These are phyloP conservation scores for Fagopyrum tataricum DNA, from an alignment of 148 eudicot species.

Conservation along the genomic window DNA sequence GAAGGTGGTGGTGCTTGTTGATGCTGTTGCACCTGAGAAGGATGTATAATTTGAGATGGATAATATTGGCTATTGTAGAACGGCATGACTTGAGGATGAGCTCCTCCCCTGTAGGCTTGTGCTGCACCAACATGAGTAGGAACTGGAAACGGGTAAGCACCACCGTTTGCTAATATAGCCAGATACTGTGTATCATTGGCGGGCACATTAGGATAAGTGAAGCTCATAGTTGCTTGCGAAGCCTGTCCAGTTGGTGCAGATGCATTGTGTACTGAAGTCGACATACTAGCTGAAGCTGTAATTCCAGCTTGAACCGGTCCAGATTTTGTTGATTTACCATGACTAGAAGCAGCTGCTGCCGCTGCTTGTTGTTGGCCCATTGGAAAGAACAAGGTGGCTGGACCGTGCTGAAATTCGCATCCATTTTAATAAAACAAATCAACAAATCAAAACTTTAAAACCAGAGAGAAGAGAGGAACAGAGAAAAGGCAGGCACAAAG, in stretches of 20 bases:
- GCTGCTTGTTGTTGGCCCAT: conserved; percentile 79
- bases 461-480: not conserved
- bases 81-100: conserved; percentile 69
- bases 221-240: conserved; percentile 55
- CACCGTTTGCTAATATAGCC: conserved; percentile 63
- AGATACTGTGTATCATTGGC: conserved; percentile 64
- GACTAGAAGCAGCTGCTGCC: conserved; percentile 37
- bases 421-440: not conserved
- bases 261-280: conserved; percentile 33
- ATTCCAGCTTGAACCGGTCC: conserved; percentile 24
- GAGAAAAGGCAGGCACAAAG: not conserved
- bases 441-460: not conserved
- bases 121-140: conserved; percentile 64
- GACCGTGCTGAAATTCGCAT: conserved; percentile 47
- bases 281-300: conserved; percentile 27
- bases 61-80: conserved; percentile 77
- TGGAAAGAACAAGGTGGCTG: conserved; percentile 75
- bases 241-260: conserved; percentile 31
- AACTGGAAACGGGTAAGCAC: conserved; percentile 61
- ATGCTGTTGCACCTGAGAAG: conserved; percentile 63
- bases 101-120: conserved; percentile 54
- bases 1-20: conserved; percentile 28
- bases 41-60: conserved; percentile 83
- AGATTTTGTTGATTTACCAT: conserved; percentile 27
- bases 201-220: conserved; percentile 66